Percentiles rank a stretch among this genome's conserved stretches.
These are phyloP conservation scores for Neurospora sp. DNA, from an alignment of 495 filamentous ascomycete genomes.

Conservation along the genomic window DNA sequence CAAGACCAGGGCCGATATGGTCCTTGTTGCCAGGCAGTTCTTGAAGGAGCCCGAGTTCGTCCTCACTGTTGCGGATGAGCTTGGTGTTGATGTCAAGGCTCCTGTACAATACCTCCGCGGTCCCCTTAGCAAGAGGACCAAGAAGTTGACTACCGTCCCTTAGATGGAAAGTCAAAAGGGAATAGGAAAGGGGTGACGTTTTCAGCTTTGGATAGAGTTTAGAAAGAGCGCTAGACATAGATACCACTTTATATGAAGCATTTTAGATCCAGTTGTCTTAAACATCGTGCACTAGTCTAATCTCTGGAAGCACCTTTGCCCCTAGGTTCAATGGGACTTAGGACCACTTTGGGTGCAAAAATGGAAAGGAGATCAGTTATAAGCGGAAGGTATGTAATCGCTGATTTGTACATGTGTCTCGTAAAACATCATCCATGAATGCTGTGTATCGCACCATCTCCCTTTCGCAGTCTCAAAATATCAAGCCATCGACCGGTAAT, in stretches of 20 bases:
- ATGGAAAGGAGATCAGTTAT: background rate
- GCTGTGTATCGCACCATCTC: background rate
- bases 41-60: conserved; percentile 61
- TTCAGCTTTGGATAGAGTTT: background rate
- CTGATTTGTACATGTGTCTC: background rate
- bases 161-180: background rate
- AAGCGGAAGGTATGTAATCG: background rate
- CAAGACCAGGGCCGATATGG: conserved; percentile 47
- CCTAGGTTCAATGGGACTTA: background rate
- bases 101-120: conserved; percentile 42
- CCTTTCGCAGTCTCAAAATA: background rate
- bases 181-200: background rate
- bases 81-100: conserved; percentile 48
- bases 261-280: background rate
- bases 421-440: background rate
- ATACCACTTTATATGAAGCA: background rate
- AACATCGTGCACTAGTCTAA: background rate
- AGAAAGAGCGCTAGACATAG: background rate
- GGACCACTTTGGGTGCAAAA: background rate
- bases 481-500: background rate
- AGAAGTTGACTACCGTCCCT: conserved; percentile 3
- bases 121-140: conserved; percentile 12
- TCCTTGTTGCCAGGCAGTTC: conserved; percentile 56
- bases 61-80: conserved; percentile 44
- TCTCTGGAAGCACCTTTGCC: background rate